Evolutionary conservation across 352 stramenopile genomes (phyloP).

Genomic region (Phytophthora syringae): DNA sequence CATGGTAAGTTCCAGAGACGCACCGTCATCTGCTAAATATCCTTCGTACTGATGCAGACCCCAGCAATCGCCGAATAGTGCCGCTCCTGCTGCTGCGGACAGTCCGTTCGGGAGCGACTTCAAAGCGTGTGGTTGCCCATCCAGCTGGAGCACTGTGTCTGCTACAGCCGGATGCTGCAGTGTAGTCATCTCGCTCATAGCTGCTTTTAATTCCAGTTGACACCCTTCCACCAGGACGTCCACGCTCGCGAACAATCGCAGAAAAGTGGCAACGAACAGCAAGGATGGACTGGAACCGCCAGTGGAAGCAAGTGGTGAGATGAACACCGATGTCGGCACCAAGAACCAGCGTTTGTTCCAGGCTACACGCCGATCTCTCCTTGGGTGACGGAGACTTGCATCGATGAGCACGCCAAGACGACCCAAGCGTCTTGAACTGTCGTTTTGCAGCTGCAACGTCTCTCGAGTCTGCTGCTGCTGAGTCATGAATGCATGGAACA

Average conservation of each 20-base stretch:
- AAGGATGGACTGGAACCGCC: not conserved
- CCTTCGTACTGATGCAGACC: not conserved
- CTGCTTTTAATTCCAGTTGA: not conserved
- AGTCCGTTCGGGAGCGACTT: conserved; percentile 3
- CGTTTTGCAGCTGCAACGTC: not conserved
- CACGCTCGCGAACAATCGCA: conserved; percentile 1
- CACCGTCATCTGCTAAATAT: not conserved
- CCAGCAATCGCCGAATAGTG: conserved; percentile 2
- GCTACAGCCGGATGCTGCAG: not conserved
- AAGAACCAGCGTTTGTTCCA: conserved; percentile 12
- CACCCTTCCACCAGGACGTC: not conserved
- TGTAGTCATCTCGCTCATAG: not conserved
- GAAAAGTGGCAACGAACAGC: not conserved
- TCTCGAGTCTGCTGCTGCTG: not conserved
- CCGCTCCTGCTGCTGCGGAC: not conserved
- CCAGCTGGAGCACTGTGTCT: not conserved
- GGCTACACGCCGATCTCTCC: not conserved
- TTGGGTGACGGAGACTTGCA: not conserved
- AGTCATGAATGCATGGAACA: conserved; percentile 7
- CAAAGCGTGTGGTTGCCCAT: not conserved
- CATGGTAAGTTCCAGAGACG: not conserved
- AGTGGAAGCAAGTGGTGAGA: not conserved
- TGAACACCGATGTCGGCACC: conserved; percentile 5
- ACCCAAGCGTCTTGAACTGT: not conserved
- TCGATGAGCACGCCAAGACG: not conserved